A percentile compares a stretch with the other conserved stretches of the same genome.
Conservation (phyloP, 2,329 filamentous ascomycete genomes). For the Incumbomyces delicatus region DNA sequence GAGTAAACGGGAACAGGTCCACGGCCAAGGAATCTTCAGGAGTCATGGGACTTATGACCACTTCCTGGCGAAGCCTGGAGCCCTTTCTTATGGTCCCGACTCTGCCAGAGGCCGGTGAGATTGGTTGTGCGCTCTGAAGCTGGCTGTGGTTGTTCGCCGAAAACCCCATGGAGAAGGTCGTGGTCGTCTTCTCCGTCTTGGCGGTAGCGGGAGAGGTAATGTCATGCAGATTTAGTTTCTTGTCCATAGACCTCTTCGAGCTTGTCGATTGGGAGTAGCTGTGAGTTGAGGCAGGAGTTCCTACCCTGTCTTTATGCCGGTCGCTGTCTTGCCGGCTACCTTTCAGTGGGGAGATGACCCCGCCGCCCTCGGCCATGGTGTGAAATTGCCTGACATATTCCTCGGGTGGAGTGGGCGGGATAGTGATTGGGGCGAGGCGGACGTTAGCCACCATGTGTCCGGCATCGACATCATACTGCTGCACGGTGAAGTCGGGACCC, state of each 20-base stretch:
- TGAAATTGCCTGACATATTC: slow-evolving; percentile 47
- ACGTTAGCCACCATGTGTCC: slow-evolving; percentile 75
- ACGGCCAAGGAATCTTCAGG: slow-evolving; percentile 62
- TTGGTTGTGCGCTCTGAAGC: slow-evolving; percentile 25
- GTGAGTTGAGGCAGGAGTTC: slow-evolving; percentile 55
- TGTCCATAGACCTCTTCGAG: slow-evolving; percentile 44
- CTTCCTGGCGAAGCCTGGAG: slow-evolving; percentile 70
- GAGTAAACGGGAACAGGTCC: slow-evolving; percentile 80
- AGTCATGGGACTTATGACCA: slow-evolving; percentile 67
- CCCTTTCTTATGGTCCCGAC: slow-evolving; percentile 31
- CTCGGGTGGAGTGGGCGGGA: slow-evolving; percentile 66
- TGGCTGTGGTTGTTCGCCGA: slow-evolving; percentile 8
- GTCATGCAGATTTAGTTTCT: slow-evolving; percentile 29
- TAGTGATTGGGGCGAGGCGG: slow-evolving; percentile 72
- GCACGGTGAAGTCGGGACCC: slow-evolving; percentile 75
- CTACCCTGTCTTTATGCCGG: slow-evolving; percentile 54
- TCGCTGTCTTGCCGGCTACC: slow-evolving; percentile 64
- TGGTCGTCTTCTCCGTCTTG: slow-evolving; percentile 34
- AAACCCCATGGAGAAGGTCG: slow-evolving; percentile 34
- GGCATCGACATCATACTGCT: slow-evolving; percentile 90
- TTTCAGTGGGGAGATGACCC: slow-evolving; percentile 60
- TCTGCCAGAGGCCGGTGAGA: slow-evolving; percentile 39
- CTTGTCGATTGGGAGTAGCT: slow-evolving; percentile 54
- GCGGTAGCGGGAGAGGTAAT: slow-evolving; percentile 33
- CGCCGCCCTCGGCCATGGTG: slow-evolving; percentile 61